Base-by-base conservation (phyloP, 129 eudicot genomes). In the Artemisia tridentata region DNA sequence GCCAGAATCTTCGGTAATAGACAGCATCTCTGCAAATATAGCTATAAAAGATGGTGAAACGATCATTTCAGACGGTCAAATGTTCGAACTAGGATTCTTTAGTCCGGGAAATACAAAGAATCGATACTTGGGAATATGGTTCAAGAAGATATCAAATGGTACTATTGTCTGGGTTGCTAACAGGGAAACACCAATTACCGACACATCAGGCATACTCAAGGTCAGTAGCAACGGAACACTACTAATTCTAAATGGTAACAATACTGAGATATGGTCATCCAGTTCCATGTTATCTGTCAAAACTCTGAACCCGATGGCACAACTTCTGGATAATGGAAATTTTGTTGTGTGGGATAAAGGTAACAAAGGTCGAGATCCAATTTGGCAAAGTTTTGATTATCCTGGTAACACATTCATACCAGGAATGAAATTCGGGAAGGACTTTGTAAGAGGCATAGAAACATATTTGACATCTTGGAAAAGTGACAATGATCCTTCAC, bases 371-470 rank as follows among this genome's bases (percentile, higher is more conserved):
- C 56, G 56, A 29, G 65, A 57, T 16, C 63, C 19, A 8, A 63
- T 79, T 8, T 79, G 83, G 83, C 79, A 79, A 61, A 79, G 79
- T 68, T 75, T 79, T 62, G 83, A 79, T 74, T 31, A 61, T 15
- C 83, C 79, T 6, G 69, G 49, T 18, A 21, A 79, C 69, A 68
- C 78, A 25, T 3, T 79, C 3, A 54, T 79, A 27, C 74, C 83
- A 53, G 83, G 79, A 63, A 73, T 73, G 83, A 79, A 79, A 68
- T 49, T 79, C 19, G 83, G 83, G 47, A 67, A 71, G 75, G 74
- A 79, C 21, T 68, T 68, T n/a, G 57, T 60, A 13, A 79, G 51
- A 18, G 79, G 79, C 23, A 48, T 41, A 49, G 69, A 80, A 23
- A 53, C 56, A 18, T 2, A 5, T 4, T 0, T 66, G 19, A 66